Evolutionary conservation across 257 asterid species (phyloP).

Genomic region (Lycium ferocissimum): DNA sequence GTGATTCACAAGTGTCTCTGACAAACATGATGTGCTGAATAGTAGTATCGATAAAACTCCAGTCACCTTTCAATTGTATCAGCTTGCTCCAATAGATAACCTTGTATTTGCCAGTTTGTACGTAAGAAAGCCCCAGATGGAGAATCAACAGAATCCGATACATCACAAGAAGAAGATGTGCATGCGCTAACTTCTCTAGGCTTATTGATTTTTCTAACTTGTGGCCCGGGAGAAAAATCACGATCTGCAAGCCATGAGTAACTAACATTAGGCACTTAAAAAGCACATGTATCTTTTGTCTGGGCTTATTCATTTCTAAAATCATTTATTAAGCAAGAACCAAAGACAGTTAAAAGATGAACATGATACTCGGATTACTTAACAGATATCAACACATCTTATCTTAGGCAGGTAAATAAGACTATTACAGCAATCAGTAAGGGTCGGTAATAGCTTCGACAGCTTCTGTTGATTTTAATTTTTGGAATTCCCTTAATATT

Average conservation of each 20-base stretch:
- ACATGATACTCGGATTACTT: neutral
- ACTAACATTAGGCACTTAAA: conserved; percentile 25
- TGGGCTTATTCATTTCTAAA: conserved; percentile 20
- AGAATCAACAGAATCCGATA: conserved; percentile 45
- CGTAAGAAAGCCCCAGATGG: conserved; percentile 67
- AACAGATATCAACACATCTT: conserved; percentile 16
- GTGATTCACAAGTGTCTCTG: conserved; percentile 11
- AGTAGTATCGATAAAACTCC: conserved; percentile 14
- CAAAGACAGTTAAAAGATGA: conserved; percentile 4
- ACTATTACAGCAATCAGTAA: neutral
- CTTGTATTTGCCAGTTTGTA: conserved; percentile 97
- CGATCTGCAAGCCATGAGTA: conserved; percentile 46
- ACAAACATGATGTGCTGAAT: neutral
- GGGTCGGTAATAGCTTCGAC: neutral
- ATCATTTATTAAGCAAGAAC: conserved; percentile 13
- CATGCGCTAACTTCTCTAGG: conserved; percentile 46
- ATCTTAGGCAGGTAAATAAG: conserved; percentile 8
- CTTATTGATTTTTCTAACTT: conserved; percentile 42
- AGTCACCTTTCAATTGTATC: conserved; percentile 77
- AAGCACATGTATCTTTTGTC: neutral
- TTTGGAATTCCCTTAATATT: neutral
- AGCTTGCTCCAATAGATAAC: conserved; percentile 84
- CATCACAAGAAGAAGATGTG: conserved; percentile 48
- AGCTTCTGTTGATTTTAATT: conserved; percentile 15
- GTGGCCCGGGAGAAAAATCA: conserved; percentile 50